These are phyloP conservation scores for Favolaschia claudopus DNA, from an alignment of 768 basidiomycete genomes.

Conservation along the genomic window DNA sequence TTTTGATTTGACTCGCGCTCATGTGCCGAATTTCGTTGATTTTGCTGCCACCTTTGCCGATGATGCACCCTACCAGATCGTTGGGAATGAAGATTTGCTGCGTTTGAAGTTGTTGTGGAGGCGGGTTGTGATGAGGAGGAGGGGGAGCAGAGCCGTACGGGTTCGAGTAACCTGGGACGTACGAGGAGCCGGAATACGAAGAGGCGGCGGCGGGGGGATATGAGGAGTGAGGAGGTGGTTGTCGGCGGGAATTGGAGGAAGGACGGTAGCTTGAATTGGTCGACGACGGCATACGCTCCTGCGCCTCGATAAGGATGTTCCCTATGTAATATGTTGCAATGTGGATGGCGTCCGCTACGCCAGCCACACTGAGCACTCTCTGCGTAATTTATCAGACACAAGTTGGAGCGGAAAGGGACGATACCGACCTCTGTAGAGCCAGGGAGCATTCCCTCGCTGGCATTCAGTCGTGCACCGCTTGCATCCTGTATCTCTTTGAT, in stretches of 20 bases:
- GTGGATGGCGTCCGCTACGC: slow-evolving; percentile 98
- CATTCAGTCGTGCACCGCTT: slow-evolving; percentile 93
- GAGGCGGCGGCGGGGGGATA: slow-evolving; percentile 32
- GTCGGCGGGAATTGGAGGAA: slow-evolving; percentile 60
- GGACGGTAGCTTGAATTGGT: slow-evolving; percentile 75
- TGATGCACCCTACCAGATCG: slow-evolving; percentile 95
- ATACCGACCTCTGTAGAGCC: slow-evolving; percentile 94
- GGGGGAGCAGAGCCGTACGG: slow-evolving; percentile 49
- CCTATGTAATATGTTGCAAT: slow-evolving; percentile 99
- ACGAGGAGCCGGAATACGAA: slow-evolving; percentile 62
- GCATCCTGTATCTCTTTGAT: slow-evolving; percentile 99
- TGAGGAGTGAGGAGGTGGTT: slow-evolving; percentile 37
- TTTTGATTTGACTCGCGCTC: slow-evolving; percentile 96
- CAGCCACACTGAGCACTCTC: slow-evolving; percentile 97
- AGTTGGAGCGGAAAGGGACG: neutral
- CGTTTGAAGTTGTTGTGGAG: slow-evolving; percentile 79
- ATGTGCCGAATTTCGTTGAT: slow-evolving; percentile 98
- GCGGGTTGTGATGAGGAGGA: slow-evolving; percentile 60
- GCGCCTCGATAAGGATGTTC: slow-evolving; percentile 94
- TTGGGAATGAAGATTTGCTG: slow-evolving; percentile 99
- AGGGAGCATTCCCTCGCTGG: slow-evolving; percentile 97
- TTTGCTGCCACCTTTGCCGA: slow-evolving; percentile 97
- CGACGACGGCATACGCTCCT: slow-evolving; percentile 81
- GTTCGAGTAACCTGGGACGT: slow-evolving; percentile 71
- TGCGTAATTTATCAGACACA: slow-evolving; percentile 42